Percentiles rank a stretch among this genome's conserved stretches.
Evolutionary conservation across 2,329 filamentous ascomycete genomes (phyloP).

Genomic region (Fusarium sp.): DNA sequence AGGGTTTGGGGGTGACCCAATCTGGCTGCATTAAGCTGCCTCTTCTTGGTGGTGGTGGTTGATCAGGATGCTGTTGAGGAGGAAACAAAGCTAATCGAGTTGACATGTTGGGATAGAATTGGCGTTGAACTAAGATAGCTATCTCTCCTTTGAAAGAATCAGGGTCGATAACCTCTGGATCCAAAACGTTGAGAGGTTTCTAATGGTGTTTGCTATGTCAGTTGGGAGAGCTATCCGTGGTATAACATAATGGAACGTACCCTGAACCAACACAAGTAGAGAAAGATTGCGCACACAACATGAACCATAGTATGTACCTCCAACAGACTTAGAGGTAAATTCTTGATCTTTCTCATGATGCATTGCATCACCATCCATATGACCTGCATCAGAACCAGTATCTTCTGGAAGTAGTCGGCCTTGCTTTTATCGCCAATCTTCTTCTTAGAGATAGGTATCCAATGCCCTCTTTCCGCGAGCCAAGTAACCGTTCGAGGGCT

Average conservation of each 20-base stretch:
- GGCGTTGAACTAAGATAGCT: background rate
- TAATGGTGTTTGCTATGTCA: background rate
- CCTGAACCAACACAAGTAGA: conserved; percentile 38
- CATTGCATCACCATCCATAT: conserved; percentile 53
- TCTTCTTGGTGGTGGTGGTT: background rate
- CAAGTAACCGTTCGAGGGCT: conserved; percentile 4
- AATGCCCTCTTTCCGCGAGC: conserved; percentile 11
- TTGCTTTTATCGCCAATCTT: conserved; percentile 53
- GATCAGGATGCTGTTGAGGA: background rate
- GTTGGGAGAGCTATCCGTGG: accelerated
- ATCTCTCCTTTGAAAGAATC: background rate
- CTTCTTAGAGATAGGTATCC: conserved; percentile 7
- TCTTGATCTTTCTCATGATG: conserved; percentile 45
- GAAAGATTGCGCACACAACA: conserved; percentile 31
- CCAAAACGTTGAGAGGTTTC: conserved; percentile 30
- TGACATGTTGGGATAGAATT: conserved; percentile 5
- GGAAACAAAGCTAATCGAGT: conserved; percentile 1
- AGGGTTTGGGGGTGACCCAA: background rate
- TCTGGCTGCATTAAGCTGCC: background rate
- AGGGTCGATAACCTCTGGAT: background rate
- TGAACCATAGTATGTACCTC: conserved; percentile 47
- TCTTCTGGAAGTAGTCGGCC: conserved; percentile 49
- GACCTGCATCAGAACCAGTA: conserved; percentile 51
- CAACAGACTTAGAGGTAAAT: conserved; percentile 51
- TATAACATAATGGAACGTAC: background rate